Conservation (phyloP, 305 asterid genomes). For the Plantago rigida region DNA sequence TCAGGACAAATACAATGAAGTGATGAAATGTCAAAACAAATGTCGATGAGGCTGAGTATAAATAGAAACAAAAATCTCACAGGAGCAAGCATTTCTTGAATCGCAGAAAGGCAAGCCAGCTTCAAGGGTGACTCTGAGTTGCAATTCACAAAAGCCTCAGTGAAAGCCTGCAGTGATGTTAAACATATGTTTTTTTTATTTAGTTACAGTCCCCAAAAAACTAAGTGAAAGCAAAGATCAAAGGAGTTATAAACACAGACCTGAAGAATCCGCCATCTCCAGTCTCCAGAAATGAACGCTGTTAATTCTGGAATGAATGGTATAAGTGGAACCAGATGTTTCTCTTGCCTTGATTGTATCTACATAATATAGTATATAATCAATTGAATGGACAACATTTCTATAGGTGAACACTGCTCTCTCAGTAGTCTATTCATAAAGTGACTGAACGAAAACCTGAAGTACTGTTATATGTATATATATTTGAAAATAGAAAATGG, state of each 20-base stretch:
- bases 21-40: constrained; percentile 12
- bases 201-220: neutral
- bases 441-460: too few relatives aligned
- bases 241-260: constrained; percentile 28
- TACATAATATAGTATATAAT: constrained; percentile 33
- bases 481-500: constrained; percentile 6
- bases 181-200: neutral
- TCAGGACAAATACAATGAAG: neutral
- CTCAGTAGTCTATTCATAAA: too few relatives aligned
- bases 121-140: constrained; percentile 53
- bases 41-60: constrained; percentile 6
- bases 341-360: constrained; percentile 57
- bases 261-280: constrained; percentile 75
- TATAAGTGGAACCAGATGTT: constrained; percentile 61
- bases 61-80: constrained; percentile 42
- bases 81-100: constrained; percentile 62
- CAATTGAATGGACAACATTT: constrained; percentile 8
- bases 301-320: constrained; percentile 65
- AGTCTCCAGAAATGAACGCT: constrained; percentile 43
- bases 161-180: constrained; percentile 55
- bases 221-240: neutral
- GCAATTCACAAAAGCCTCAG: constrained; percentile 52
- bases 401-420: neutral
- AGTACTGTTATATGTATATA: too few relatives aligned
- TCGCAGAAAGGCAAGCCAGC: constrained; percentile 73